Evolutionary conservation across 139 green algal species (phyloP).

Genomic region (Nannochloris sp.): DNA sequence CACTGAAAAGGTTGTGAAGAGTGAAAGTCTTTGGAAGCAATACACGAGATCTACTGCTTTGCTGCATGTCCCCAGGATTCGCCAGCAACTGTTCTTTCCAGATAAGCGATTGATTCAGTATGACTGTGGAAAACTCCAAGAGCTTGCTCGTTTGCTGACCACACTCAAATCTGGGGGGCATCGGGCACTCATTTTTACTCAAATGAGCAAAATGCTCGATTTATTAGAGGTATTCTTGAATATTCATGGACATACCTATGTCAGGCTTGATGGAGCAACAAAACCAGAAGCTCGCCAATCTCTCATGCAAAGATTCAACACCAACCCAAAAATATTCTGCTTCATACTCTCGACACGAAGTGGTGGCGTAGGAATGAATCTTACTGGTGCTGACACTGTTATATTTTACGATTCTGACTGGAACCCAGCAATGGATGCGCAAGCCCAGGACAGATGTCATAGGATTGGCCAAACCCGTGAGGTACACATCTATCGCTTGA

Average conservation of each 20-base stretch:
- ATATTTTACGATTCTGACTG: slow-evolving; percentile 98
- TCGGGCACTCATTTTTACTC: slow-evolving; percentile 93
- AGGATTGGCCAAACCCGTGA: slow-evolving; percentile 93
- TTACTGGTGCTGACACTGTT: slow-evolving; percentile 94
- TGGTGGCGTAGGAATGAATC: slow-evolving; percentile 97
- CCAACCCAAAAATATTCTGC: slow-evolving; percentile 74
- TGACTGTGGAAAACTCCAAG: slow-evolving; percentile 90
- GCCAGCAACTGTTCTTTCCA: slow-evolving; percentile 91
- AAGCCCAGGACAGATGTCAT: slow-evolving; percentile 89
- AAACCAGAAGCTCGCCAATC: slow-evolving; percentile 89
- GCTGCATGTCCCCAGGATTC: slow-evolving; percentile 61
- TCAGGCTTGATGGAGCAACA: slow-evolving; percentile 92
- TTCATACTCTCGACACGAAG: slow-evolving; percentile 94
- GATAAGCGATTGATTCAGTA: slow-evolving; percentile 88
- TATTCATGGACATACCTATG: slow-evolving; percentile 88
- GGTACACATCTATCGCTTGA: slow-evolving; percentile 97
- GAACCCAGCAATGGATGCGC: slow-evolving; percentile 92
- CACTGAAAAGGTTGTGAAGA: slow-evolving; percentile 14
- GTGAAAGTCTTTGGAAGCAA: slow-evolving; percentile 22
- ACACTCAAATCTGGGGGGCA: slow-evolving; percentile 71
- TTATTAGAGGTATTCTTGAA: slow-evolving; percentile 94
- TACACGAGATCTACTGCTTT: slow-evolving; percentile 27
- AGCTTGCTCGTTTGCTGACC: slow-evolving; percentile 70
- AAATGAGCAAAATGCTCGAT: slow-evolving; percentile 96
- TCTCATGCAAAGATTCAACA: slow-evolving; percentile 89